Conservation (phyloP, 768 basidiomycete species). For the Naganishia vaughanmartiniae region DNA sequence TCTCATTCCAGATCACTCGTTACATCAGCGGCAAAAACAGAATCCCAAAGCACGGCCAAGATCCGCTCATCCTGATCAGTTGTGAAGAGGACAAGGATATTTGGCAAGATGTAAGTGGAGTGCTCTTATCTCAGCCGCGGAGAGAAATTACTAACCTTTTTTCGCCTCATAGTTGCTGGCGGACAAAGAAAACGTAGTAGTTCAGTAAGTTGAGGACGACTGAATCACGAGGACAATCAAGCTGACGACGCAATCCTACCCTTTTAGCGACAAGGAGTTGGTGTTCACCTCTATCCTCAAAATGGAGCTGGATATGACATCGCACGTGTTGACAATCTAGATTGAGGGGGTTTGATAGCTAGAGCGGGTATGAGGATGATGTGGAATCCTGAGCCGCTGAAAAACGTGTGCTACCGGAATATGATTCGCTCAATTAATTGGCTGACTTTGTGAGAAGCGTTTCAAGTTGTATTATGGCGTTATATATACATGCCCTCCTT, state of each 20-base stretch:
- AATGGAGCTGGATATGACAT: conserved; percentile 14
- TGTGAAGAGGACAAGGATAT: conserved; percentile 15
- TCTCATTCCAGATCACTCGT: conserved; percentile 12
- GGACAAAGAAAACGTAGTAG: conserved; percentile 1
- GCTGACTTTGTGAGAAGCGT: conserved; percentile 8
- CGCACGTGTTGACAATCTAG: conserved; percentile 6
- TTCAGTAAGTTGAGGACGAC: conserved; percentile 1
- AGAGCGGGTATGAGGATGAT: no score
- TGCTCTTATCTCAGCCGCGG: no score
- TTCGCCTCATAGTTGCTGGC: background rate
- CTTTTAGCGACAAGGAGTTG: conserved; percentile 17
- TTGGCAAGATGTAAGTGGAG: conserved; percentile 7
- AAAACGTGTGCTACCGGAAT: background rate
- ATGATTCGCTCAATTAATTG: background rate
- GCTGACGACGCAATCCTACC: background rate
- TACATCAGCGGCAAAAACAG: conserved; percentile 21
- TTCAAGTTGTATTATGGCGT: conserved; percentile 4
- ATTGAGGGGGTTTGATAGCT: background rate
- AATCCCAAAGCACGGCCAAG: conserved; percentile 9
- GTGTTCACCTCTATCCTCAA: conserved; percentile 18
- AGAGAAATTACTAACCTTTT: no score
- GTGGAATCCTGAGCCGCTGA: background rate
- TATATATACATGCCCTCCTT: background rate
- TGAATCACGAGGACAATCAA: no score
- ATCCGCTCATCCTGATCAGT: conserved; percentile 14